Conservation (phyloP, 2,329 filamentous ascomycete genomes). For the Aspergillus unguis region DNA sequence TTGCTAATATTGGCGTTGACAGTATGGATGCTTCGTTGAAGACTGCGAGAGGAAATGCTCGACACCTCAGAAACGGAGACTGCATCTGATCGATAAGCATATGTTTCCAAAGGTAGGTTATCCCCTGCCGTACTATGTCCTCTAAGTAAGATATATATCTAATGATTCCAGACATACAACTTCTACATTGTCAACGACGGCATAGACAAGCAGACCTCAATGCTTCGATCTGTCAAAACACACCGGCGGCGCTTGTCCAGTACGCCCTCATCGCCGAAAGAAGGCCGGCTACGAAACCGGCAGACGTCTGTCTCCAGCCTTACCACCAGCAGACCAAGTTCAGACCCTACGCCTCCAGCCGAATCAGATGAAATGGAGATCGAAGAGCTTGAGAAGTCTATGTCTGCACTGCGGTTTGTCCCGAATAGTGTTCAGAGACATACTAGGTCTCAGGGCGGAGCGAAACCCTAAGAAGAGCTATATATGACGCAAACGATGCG, state of each 20-base stretch:
- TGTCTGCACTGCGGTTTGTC: constrained; percentile 46
- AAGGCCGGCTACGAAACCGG: constrained; percentile 33
- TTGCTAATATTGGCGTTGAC: neutral
- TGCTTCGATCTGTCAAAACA: constrained; percentile 55
- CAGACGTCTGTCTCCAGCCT: constrained; percentile 27
- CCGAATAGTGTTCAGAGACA: constrained; percentile 39
- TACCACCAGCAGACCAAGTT: neutral
- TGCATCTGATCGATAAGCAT: constrained; percentile 93
- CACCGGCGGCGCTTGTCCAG: constrained; percentile 36
- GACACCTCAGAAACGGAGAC: constrained; percentile 75
- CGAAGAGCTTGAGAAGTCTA: constrained; percentile 39
- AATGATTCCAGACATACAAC: constrained; percentile 63
- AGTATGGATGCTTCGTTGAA: constrained; percentile 89
- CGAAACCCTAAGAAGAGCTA: neutral
- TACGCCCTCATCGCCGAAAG: constrained; percentile 29
- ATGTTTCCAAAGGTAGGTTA: constrained; percentile 66
- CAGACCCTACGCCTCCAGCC: neutral
- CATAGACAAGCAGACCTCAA: constrained; percentile 78
- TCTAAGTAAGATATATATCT: neutral
- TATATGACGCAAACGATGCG: neutral
- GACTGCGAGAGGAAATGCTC: constrained; percentile 80
- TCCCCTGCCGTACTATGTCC: neutral
- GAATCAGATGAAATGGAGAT: constrained; percentile 28
- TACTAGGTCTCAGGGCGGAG: neutral
- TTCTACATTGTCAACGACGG: constrained; percentile 83